Percentiles rank a stretch among this genome's conserved stretches.
These are phyloP conservation scores for Yamadazyma atmosphaerica DNA, from an alignment of 1,139 yeast species.

Conservation along the genomic window DNA sequence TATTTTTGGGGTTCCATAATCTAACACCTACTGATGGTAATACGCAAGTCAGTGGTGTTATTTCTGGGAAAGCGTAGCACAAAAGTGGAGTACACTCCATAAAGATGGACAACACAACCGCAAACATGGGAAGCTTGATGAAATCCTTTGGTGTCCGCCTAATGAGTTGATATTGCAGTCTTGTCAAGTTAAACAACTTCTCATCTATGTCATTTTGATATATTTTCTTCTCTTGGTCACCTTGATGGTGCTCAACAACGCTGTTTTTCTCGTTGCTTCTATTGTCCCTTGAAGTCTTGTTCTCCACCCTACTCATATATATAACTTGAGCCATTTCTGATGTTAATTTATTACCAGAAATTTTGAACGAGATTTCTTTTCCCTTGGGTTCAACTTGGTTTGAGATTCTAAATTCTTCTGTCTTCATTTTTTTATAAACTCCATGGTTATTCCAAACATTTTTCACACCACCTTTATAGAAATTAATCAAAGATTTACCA, in stretches of 20 bases:
- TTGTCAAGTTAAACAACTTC: constrained; percentile 38
- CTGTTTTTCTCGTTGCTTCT: constrained; percentile 16
- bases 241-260: constrained; percentile 17
- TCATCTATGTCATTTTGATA: constrained; percentile 7
- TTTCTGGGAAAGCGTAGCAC: constrained; percentile 57
- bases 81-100: constrained; percentile 66
- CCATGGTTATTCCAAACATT: constrained; percentile 50
- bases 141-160: constrained; percentile 61
- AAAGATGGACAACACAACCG: constrained; percentile 53
- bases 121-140: constrained; percentile 63
- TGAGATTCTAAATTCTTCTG: constrained; percentile 20
- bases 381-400: constrained; percentile 29
- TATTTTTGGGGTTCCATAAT: constrained; percentile 26
- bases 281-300: constrained; percentile 15
- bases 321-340: constrained; percentile 36
- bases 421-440: constrained; percentile 22
- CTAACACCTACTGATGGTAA: constrained; percentile 51
- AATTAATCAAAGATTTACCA: constrained; percentile 40
- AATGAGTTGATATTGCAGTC: constrained; percentile 55
- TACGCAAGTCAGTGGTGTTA: constrained; percentile 71
- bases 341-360: constrained; percentile 28
- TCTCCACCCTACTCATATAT: constrained; percentile 33
- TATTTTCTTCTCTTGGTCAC: constrained; percentile 5
- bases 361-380: constrained; percentile 21
- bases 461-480: constrained; percentile 53